Conservation (phyloP, 768 basidiomycete species). For the Coprinopsis cinerea region DNA sequence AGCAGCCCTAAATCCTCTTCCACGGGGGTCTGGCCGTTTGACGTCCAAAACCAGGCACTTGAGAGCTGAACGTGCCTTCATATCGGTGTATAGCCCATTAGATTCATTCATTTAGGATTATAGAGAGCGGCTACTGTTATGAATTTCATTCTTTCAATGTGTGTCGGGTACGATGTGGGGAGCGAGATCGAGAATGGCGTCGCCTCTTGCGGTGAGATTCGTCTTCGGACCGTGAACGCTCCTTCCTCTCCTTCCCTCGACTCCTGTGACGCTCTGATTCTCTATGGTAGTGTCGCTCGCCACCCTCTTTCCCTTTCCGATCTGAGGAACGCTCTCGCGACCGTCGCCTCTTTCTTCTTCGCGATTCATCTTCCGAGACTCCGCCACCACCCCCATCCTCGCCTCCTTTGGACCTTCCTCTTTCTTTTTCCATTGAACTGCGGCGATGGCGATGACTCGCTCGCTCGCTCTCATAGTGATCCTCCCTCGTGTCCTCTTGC, state of each 20-base stretch:
- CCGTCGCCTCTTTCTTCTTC: constrained; percentile 29
- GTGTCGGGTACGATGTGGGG: constrained; percentile 21
- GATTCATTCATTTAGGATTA: neutral
- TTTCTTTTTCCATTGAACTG: constrained; percentile 29
- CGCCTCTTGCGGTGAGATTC: constrained; percentile 12
- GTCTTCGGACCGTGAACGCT: too few species aligned
- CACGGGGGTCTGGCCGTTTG: constrained; percentile 29
- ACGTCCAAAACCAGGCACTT: neutral
- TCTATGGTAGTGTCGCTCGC: neutral
- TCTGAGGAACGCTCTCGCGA: constrained; percentile 26
- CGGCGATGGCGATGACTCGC: too few species aligned
- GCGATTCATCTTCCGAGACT: constrained; percentile 10
- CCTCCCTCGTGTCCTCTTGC: constrained; percentile 7
- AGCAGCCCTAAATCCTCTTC: neutral
- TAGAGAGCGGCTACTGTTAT: neutral
- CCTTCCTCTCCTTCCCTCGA: constrained; percentile 10
- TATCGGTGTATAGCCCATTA: too few species aligned
- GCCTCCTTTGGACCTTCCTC: constrained; percentile 18
- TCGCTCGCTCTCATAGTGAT: too few species aligned
- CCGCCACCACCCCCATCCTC: constrained; percentile 12
- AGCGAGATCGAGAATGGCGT: constrained; percentile 32
- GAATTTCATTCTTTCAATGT: neutral
- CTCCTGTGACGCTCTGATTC: constrained; percentile 13
- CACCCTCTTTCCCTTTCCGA: neutral
- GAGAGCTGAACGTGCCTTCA: too few species aligned